These are phyloP conservation scores for Coemansia sp. DNA, from an alignment of 192 early-diverging fungal genomes.

Conservation along the genomic window DNA sequence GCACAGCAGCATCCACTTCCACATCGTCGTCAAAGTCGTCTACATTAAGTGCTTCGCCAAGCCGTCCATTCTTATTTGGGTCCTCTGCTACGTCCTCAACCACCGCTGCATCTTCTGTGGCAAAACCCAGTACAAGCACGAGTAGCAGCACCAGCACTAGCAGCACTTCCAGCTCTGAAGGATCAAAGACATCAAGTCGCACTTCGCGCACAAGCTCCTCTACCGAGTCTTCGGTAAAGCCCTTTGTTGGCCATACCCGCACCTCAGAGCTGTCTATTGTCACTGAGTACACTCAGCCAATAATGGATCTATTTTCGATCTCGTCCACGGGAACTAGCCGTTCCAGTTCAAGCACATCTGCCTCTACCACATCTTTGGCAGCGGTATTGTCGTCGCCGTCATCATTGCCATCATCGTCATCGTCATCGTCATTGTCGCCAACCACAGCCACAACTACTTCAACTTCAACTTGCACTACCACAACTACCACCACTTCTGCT, in stretches of 20 bases:
- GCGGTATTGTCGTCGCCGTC: background rate
- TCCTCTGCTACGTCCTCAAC: too few relatives aligned
- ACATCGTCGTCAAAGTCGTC: background rate
- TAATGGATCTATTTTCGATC: background rate
- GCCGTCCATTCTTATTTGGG: too few relatives aligned
- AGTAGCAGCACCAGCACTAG: background rate
- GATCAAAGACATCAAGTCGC: background rate
- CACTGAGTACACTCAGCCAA: constrained; percentile 12
- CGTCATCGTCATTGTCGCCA: constrained; percentile 1
- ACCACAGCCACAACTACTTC: background rate
- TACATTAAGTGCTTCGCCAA: background rate
- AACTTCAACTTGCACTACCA: background rate
- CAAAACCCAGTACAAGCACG: too few relatives aligned
- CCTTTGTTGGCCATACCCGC: constrained; percentile 18
- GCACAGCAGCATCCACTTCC: background rate
- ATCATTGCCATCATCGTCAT: background rate
- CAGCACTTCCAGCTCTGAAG: background rate
- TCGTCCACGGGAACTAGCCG: constrained; percentile 1
- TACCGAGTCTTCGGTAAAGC: background rate
- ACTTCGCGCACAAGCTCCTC: background rate
- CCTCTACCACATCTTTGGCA: background rate
- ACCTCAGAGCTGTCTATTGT: constrained; percentile 26
- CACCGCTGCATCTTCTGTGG: too few relatives aligned
- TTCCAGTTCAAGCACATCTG: background rate
- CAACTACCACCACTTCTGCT: background rate